Percentiles rank a stretch among this genome's conserved stretches.
Conservation (phyloP, 192 early-diverging fungal genomes). For the Backusella tuberculispora region DNA sequence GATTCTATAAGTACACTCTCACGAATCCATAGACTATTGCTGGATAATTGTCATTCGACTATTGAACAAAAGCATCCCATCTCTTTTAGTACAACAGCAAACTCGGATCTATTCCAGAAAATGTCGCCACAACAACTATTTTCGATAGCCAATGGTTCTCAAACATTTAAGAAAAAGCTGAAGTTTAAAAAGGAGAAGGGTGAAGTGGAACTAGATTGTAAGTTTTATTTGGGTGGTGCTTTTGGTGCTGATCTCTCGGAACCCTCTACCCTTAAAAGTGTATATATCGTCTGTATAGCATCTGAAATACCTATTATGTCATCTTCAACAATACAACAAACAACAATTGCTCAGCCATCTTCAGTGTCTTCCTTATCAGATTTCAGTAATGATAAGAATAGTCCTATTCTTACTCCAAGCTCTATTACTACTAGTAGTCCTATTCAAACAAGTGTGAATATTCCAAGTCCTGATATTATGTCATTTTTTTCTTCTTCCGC, state of each 20-base stretch:
- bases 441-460: not conserved
- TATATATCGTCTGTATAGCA: constrained; percentile 49
- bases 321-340: not conserved
- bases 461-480: not conserved
- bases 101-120: constrained; percentile 23
- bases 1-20: constrained; percentile 42
- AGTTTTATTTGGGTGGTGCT: constrained; percentile 61
- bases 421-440: too few relatives aligned
- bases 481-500: constrained; percentile 6
- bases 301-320: not conserved
- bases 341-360: not conserved
- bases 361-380: not conserved
- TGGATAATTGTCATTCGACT: constrained; percentile 37
- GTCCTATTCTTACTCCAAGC: too few relatives aligned
- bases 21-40: constrained; percentile 40
- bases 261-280: constrained; percentile 47
- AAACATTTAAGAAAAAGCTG: constrained; percentile 51
- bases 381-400: not conserved
- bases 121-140: constrained; percentile 41
- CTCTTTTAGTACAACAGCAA: constrained; percentile 28
- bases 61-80: constrained; percentile 27
- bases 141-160: constrained; percentile 45
- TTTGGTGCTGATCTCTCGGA: constrained; percentile 53
- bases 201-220: constrained; percentile 42
- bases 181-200: constrained; percentile 43